phyloP scores from a whole-genome alignment of 2,329 filamentous ascomycete genomes.

The Capronia coronata region DNA sequence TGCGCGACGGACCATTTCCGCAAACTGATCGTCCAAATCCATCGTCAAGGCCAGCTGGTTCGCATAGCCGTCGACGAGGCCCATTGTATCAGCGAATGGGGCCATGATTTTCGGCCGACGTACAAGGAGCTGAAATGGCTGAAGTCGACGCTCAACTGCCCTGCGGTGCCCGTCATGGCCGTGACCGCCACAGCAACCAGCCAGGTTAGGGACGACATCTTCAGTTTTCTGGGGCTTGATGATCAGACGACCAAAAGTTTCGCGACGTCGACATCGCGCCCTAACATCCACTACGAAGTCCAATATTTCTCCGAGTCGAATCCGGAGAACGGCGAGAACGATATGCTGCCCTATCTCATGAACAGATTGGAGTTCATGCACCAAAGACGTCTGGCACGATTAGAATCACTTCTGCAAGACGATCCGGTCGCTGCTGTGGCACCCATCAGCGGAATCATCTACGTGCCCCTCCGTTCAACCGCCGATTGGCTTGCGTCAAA shows the following conservation, averaged over 20 bases:
- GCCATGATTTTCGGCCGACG: constrained; percentile 89
- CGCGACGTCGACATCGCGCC: constrained; percentile 73
- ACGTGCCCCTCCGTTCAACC: constrained; percentile 39
- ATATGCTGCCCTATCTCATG: constrained; percentile 66
- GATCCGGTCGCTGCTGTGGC: constrained; percentile 25
- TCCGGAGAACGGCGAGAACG: constrained; percentile 56
- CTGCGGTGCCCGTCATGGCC: constrained; percentile 83
- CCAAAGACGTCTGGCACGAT: constrained; percentile 55
- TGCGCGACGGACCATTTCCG: constrained; percentile 75
- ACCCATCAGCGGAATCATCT: constrained; percentile 44
- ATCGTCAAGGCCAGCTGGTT: constrained; percentile 76
- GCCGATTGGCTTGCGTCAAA: constrained; percentile 38
- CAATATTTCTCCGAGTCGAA: constrained; percentile 48
- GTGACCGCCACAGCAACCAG: constrained; percentile 85
- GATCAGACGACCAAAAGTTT: constrained; percentile 55
- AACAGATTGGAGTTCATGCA: constrained; percentile 70
- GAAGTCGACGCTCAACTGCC: constrained; percentile 60
- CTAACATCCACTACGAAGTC: constrained; percentile 86
- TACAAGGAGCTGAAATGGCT: constrained; percentile 87
- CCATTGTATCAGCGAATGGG: constrained; percentile 97
- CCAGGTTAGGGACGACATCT: constrained; percentile 74
- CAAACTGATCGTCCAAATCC: constrained; percentile 62
- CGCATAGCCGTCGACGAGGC: constrained; percentile 89
- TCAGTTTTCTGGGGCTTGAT: constrained; percentile 65
- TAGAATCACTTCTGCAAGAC: constrained; percentile 35